Conservation (phyloP, 176 grass and related monocot species). For the Stipa capillata region DNA sequence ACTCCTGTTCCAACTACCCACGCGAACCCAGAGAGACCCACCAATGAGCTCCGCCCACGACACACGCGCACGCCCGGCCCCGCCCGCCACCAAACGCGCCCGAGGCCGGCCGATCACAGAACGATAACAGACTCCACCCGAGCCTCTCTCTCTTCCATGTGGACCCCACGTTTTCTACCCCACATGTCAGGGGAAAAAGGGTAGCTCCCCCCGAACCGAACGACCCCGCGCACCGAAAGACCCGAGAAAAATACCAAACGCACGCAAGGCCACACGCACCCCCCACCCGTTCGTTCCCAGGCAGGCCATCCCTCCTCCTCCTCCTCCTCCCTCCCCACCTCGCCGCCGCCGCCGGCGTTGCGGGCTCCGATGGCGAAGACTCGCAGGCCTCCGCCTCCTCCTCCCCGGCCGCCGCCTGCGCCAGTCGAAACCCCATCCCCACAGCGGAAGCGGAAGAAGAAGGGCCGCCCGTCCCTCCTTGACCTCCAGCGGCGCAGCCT, state of each 20-base stretch:
- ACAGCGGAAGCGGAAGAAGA: constrained; percentile 46
- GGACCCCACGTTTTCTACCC: not conserved
- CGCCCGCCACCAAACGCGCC: constrained; percentile 17
- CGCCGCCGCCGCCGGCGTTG: not conserved
- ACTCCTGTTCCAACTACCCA: not conserved
- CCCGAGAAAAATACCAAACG: constrained; percentile 54
- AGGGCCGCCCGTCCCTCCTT: constrained; percentile 57
- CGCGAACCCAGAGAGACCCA: not conserved
- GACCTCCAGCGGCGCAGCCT: constrained; percentile 65
- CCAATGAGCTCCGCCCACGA: constrained; percentile 34
- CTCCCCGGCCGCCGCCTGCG: not conserved
- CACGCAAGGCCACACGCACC: constrained; percentile 62
- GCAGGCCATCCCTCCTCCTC: constrained; percentile 33
- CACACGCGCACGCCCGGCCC: not conserved
- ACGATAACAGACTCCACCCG: not conserved
- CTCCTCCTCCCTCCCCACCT: not conserved
- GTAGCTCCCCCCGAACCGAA: not conserved
- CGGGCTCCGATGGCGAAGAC: constrained; percentile 45
- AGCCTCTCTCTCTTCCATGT: not conserved
- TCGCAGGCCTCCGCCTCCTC: constrained; percentile 11
- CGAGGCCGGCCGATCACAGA: constrained; percentile 25
- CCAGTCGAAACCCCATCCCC: constrained; percentile 23
- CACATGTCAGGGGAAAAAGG: not conserved
- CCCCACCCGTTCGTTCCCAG: constrained; percentile 34
- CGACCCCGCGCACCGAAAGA: too few relatives aligned